Conservation (phyloP, 306 rosid species). For the Crotalaria pallida region DNA sequence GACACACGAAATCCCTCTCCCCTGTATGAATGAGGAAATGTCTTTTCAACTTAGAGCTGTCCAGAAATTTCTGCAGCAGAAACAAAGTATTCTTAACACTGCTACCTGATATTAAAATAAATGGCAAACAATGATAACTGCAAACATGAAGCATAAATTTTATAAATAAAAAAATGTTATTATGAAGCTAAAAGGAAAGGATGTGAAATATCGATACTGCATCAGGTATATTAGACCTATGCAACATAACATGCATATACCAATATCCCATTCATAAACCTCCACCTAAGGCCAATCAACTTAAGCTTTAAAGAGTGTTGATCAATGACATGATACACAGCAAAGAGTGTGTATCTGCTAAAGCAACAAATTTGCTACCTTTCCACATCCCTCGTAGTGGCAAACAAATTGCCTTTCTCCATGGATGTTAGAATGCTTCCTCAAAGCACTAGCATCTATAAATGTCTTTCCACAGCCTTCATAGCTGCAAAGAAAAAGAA, state of each 20-base stretch:
- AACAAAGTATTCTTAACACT: conserved; percentile 3
- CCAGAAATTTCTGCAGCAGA: conserved; percentile 90
- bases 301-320: background rate
- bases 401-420: conserved; percentile 93
- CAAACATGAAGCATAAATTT: background rate
- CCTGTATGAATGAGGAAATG: conserved; percentile 95
- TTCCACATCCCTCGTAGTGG: conserved; percentile 90
- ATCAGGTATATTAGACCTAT: too few species aligned
- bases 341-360: background rate
- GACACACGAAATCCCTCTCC: conserved; percentile 88
- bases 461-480: conserved; percentile 96
- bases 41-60: conserved; percentile 94
- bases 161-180: background rate
- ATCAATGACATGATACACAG: background rate
- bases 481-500: conserved; percentile 94
- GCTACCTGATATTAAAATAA: background rate
- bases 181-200: background rate
- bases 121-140: background rate
- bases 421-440: conserved; percentile 96
- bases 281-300: background rate
- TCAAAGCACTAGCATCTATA: conserved; percentile 95
- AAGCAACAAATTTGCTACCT: conserved; percentile 44
- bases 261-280: background rate
- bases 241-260: background rate
- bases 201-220: background rate